A percentile compares a stretch with the other conserved stretches of the same genome.
These are phyloP conservation scores for Filobasidium wieringae DNA, from an alignment of 768 basidiomycete species.

Conservation along the genomic window DNA sequence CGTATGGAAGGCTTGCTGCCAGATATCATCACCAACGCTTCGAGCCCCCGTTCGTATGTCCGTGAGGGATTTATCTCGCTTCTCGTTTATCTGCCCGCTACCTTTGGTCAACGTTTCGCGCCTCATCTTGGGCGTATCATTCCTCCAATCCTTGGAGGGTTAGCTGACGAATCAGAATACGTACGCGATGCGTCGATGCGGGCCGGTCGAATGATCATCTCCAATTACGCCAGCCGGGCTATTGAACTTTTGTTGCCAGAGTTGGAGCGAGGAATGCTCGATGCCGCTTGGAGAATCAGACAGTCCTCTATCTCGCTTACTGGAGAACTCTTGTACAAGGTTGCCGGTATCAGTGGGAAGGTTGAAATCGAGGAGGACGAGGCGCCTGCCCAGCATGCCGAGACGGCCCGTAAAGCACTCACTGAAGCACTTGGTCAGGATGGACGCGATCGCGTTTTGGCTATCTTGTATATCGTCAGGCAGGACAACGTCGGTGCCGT, in stretches of 20 bases:
- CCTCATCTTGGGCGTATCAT: slow-evolving; percentile 93
- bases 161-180: slow-evolving; percentile 86
- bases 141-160: slow-evolving; percentile 74
- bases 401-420: slow-evolving; percentile 72
- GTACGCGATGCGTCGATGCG: slow-evolving; percentile 96
- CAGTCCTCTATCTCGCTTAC: slow-evolving; percentile 93
- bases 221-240: slow-evolving; percentile 80
- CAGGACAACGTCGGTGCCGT: slow-evolving; percentile 85
- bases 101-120: slow-evolving; percentile 91
- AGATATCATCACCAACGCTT: slow-evolving; percentile 81
- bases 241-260: slow-evolving; percentile 89
- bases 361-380: slow-evolving; percentile 53
- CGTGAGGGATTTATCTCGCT: slow-evolving; percentile 98
- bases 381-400: slow-evolving; percentile 57
- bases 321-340: slow-evolving; percentile 89
- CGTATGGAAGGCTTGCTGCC: slow-evolving; percentile 82
- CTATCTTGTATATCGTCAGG: slow-evolving; percentile 79
- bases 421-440: slow-evolving; percentile 78
- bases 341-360: slow-evolving; percentile 90
- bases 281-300: slow-evolving; percentile 85
- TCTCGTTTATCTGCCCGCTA: slow-evolving; percentile 85
- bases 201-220: slow-evolving; percentile 95
- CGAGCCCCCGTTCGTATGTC: slow-evolving; percentile 77
- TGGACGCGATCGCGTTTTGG: slow-evolving; percentile 77
- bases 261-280: slow-evolving; percentile 88